These are phyloP conservation scores for Ceratocystis alfenasii DNA, from an alignment of 2,329 filamentous ascomycete species.

Conservation along the genomic window DNA sequence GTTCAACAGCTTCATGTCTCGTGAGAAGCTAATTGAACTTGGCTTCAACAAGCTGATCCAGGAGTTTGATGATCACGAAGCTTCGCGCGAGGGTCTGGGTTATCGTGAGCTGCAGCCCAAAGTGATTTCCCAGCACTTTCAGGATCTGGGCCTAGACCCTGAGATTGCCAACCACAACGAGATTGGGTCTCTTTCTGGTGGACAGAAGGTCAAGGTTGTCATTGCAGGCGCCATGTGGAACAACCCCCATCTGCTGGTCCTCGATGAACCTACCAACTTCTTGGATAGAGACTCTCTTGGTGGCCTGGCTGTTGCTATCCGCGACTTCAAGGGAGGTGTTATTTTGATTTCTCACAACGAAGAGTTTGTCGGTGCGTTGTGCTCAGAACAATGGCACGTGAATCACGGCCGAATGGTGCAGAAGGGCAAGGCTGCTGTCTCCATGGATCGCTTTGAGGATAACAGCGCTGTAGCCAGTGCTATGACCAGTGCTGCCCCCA, in stretches of 20 bases:
- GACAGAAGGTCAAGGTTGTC: conserved; percentile 98
- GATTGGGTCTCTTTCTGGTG: conserved; percentile 88
- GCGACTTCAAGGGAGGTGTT: conserved; percentile 95
- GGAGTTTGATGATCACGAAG: conserved; percentile 97
- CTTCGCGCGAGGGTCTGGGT: conserved; percentile 93
- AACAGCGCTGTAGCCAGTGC: conserved; percentile 49
- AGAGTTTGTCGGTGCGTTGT: conserved; percentile 91
- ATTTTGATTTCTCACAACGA: conserved; percentile 99
- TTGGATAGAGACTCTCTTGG: conserved; percentile 95
- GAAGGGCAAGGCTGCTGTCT: conserved; percentile 63
- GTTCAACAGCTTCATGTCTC: conserved; percentile 82
- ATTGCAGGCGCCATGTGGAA: conserved; percentile 97
- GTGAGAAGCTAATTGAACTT: conserved; percentile 74
- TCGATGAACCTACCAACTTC: conserved; percentile 99
- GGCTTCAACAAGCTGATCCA: conserved; percentile 91
- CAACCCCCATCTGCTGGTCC: conserved; percentile 91
- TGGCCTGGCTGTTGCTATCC: conserved; percentile 91
- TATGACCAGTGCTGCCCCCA: conserved; percentile 42
- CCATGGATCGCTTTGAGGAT: conserved; percentile 80
- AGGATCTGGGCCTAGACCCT: conserved; percentile 88
- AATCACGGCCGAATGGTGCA: conserved; percentile 75
- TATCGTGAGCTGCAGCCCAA: conserved; percentile 89
- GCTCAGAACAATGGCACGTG: conserved; percentile 94
- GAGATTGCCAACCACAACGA: conserved; percentile 99
- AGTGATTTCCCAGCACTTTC: conserved; percentile 94